phyloP scores from a whole-genome alignment of 768 basidiomycete species.

The Boletellus sp. region DNA sequence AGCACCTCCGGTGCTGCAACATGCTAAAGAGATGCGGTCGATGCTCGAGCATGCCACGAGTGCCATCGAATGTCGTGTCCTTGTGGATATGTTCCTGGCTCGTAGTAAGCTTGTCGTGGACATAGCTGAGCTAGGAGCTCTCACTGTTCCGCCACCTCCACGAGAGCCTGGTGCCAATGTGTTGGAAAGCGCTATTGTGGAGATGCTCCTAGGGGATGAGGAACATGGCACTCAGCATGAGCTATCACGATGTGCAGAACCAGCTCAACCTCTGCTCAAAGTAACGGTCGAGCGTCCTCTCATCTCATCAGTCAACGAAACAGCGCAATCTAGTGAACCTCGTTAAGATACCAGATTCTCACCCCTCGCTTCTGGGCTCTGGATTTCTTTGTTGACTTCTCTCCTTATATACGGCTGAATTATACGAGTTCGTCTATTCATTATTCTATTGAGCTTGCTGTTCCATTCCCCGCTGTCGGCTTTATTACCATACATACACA shows the following conservation, averaged over 20 bases:
- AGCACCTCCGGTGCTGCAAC: conserved; percentile 34
- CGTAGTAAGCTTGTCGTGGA: conserved; percentile 47
- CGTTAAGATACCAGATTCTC: conserved; percentile 14
- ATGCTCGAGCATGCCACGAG: conserved; percentile 65
- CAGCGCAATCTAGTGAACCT: conserved; percentile 3
- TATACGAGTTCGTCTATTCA: conserved; percentile 12
- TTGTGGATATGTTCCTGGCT: conserved; percentile 78
- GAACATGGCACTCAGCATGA: conserved; percentile 1
- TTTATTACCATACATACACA: conserved; percentile 18
- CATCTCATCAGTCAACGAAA: background rate
- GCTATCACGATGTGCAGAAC: background rate
- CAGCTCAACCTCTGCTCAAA: background rate
- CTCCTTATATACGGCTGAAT: conserved; percentile 12
- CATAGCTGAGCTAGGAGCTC: conserved; percentile 26
- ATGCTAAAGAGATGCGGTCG: conserved; percentile 64
- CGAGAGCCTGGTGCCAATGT: conserved; percentile 25
- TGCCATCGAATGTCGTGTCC: conserved; percentile 79
- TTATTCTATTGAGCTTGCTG: conserved; percentile 10
- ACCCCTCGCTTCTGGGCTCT: background rate
- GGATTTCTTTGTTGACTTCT: conserved; percentile 6
- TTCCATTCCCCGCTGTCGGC: conserved; percentile 12
- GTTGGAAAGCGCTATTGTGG: conserved; percentile 52
- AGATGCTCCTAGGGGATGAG: conserved; percentile 37
- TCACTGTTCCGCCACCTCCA: conserved; percentile 34
- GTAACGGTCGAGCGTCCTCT: background rate